Base-by-base conservation (phyloP, 345 rosid genomes). In the Aquilaria sinensis region DNA sequence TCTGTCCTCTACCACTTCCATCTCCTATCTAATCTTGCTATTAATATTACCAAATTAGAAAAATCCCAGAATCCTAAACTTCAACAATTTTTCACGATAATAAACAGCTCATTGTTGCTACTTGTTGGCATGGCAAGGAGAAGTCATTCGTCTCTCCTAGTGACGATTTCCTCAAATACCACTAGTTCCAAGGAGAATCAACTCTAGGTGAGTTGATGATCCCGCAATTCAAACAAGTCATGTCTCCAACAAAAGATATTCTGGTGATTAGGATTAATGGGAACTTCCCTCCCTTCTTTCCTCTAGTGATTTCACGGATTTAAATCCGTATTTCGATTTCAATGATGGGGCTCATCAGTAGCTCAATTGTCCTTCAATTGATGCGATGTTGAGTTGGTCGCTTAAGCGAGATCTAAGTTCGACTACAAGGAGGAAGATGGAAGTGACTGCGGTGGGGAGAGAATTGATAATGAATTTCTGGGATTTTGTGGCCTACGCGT, bases 301-400 rank as follows among this genome's bases (percentile, higher is more conserved):
- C 0, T 67, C 70, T 69, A 89, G 93, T 41, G 78, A 78, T 29
- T 67, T 81, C 4, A 57, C 85, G 5, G 91, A 89, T n/a, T n/a
- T 81, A 29, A 88, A 90, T 51, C 80, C 66, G 9, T 85, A 67
- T 30, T 67, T 84, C 54, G 74, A 58, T 5, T 64, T 70, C 45
- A n/a, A 78, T 16, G 91, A 78, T 10, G 67, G 65, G 13, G 57
- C 80, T 33, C 82, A 83, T 14, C 85, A 64, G 53, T 61, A 89
- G 57, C 89, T 91, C 9, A 74, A 84, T 0, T 96, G 98, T 1
- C 75, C 85, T n/a, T 92, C 96, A 85, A 84, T 84, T 43, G 96
- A 89, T 45, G 84, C 98, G 2, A 92, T 87, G 98, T 95, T 92
- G 1, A 64, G 77, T 13, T 92, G 96, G 97, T 87, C 97, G 1